phyloP scores from a whole-genome alignment of 768 basidiomycete genomes.

The Dioszegia crocea region DNA sequence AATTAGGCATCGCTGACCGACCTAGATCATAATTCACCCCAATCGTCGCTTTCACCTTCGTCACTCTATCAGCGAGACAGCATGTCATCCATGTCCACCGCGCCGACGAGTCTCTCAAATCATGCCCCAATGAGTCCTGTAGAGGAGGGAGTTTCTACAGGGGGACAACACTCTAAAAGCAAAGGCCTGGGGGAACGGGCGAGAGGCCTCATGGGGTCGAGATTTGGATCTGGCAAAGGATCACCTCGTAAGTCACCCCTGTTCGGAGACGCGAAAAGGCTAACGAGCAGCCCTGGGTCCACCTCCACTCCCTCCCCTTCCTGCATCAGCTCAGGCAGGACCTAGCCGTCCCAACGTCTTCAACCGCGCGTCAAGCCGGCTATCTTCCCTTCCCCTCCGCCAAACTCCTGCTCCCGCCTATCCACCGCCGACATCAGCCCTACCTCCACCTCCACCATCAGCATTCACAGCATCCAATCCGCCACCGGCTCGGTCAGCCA shows the following conservation, averaged over 20 bases:
- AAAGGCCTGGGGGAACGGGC: background rate
- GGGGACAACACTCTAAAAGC: background rate
- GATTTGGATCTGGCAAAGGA: background rate
- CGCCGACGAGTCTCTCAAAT: slow-evolving; percentile 5
- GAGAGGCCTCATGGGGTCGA: slow-evolving; percentile 1
- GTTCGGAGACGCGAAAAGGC: background rate
- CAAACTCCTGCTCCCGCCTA: background rate
- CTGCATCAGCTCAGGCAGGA: background rate
- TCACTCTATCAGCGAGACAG: slow-evolving; percentile 2
- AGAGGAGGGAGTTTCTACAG: background rate
- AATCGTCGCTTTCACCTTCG: background rate
- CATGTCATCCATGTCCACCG: slow-evolving; percentile 7
- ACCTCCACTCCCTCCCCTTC: background rate
- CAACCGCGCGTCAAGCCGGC: background rate
- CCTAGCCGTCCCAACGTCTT: slow-evolving; percentile 4
- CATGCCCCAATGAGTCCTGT: background rate
- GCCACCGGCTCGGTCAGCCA: background rate
- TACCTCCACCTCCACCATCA: background rate
- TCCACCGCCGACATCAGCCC: background rate
- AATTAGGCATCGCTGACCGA: background rate
- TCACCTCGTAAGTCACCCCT: background rate
- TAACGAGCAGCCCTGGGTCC: background rate
- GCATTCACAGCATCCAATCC: background rate
- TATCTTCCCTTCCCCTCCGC: background rate
- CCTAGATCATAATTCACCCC: background rate